Conservation (phyloP, 106 monocot species). For the Agapanthus africanus region DNA sequence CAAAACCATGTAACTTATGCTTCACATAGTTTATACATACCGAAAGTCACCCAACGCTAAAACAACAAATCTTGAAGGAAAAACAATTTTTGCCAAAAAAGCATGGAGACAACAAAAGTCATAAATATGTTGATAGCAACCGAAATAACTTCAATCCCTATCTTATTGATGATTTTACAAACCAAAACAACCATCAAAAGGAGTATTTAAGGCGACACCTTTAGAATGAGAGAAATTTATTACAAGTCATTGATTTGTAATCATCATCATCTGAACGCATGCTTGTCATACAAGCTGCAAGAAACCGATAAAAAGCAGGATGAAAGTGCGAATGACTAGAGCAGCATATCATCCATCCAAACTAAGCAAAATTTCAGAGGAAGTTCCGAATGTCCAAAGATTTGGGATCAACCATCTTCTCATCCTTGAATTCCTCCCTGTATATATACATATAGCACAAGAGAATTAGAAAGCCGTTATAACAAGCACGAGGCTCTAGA, state of each 20-base stretch:
- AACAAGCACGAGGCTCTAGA: no score
- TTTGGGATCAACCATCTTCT: slow-evolving; percentile 73
- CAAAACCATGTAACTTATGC: no score
- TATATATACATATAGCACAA: slow-evolving; percentile 1
- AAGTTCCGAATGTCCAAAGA: slow-evolving; percentile 79
- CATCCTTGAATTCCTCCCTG: slow-evolving; percentile 92
- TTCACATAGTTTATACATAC: no score
- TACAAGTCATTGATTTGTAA: slow-evolving; percentile 2
- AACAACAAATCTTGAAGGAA: no score
- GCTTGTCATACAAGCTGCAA: no score
- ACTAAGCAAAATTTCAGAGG: slow-evolving; percentile 31
- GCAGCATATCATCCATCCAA: neutral
- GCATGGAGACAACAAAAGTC: no score
- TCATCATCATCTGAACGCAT: neutral
- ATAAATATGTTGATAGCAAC: no score
- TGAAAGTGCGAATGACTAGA: neutral
- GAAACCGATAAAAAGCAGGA: neutral
- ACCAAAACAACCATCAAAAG: neutral
- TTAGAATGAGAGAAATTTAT: neutral
- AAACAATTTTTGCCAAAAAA: no score
- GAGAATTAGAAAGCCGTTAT: neutral
- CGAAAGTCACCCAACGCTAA: no score
- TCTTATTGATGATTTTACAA: neutral
- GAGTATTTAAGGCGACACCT: neutral
- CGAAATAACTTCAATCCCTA: slow-evolving; percentile 1